These are phyloP conservation scores for Ustilago nuda DNA, from an alignment of 1,284 basidiomycete genomes.

Conservation along the genomic window DNA sequence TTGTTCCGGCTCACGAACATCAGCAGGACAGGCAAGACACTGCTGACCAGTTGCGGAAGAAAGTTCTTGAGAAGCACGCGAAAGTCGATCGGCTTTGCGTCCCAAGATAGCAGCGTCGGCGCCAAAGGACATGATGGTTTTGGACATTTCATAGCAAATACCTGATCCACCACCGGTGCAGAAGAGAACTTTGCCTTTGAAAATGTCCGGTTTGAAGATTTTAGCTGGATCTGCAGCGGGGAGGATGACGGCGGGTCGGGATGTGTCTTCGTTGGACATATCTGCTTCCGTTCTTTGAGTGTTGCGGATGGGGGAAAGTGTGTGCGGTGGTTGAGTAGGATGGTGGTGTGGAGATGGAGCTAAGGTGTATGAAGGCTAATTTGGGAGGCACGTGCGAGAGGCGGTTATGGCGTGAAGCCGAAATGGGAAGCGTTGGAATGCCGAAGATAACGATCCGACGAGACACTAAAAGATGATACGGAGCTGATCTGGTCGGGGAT, in stretches of 20 bases:
- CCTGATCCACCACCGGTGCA: slow-evolving; percentile 78
- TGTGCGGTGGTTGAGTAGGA: not conserved
- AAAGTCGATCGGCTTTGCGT: slow-evolving; percentile 84
- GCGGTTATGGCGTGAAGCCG: slow-evolving; percentile 7
- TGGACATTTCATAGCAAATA: slow-evolving; percentile 88
- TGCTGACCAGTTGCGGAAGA: slow-evolving; percentile 76
- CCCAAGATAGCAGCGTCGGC: slow-evolving; percentile 85
- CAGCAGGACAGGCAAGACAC: slow-evolving; percentile 82
- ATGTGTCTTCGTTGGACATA: slow-evolving; percentile 19
- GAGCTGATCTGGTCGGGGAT: too few relatives aligned
- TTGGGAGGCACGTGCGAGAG: not conserved
- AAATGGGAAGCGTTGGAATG: slow-evolving; percentile 22
- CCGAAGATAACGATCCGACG: too few relatives aligned
- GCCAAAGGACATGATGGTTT: slow-evolving; percentile 80
- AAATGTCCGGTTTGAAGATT: slow-evolving; percentile 80
- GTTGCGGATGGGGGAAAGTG: not conserved
- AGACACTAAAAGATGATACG: too few relatives aligned
- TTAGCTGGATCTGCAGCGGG: slow-evolving; percentile 39
- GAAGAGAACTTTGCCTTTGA: slow-evolving; percentile 92
- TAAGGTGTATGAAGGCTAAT: not conserved
- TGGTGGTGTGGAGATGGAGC: not conserved
- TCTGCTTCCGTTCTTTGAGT: not conserved
- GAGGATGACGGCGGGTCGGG: slow-evolving; percentile 29
- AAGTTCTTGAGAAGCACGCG: slow-evolving; percentile 79
- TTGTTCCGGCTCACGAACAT: slow-evolving; percentile 82